Evolutionary conservation across 140 eudicot species (phyloP), one percentile per base, ranked within the genome.

Genomic region (Anethum foeniculum): DNA sequence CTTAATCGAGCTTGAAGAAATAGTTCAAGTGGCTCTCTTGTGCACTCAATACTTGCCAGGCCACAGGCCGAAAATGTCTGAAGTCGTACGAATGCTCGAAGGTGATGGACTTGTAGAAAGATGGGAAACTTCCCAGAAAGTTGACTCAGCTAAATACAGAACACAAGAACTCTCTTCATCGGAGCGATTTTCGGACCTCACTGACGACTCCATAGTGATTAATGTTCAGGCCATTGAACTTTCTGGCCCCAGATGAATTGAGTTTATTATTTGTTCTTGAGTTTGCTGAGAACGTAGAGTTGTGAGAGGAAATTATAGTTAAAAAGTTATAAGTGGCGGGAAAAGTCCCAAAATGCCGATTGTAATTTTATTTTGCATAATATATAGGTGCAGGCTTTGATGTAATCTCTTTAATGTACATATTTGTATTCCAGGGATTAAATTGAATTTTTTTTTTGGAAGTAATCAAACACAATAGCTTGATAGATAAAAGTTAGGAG

Each of bases 1-100:
- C 80, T 16, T 81, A n/a, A 81, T 92, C 69, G 97, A 92, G 82
- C 83, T 92, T 25, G 93, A 92, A 71, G 97, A 92, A 71, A 87
- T 88, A 60, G 93, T 92, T 16, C 89, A 88, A 88, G 97, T 92
- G 83, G 97, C 97, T 27, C 87, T 92, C 7, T 78, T 92, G 80
- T 92, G 97, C 86, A 92, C 96, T 19, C 97, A 92, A 71, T 92
- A 86, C 62, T 93, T 90, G 76, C 97, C 97, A 0, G 90, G 91
- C 41, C 82, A 85, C 80, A 88, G 97, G 72, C 97, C 97, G 36
- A 92, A 90, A 86, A 92, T 92, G 96, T 92, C 96, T 27, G 97
- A 90, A 82, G 97, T 92, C 65, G 97, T 92, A 60, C 88, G 97
- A 65, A 92, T 92, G 97, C 82, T 92, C 3, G 97, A 92, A 86